Base-by-base conservation (phyloP, 2,329 filamentous ascomycete genomes). In the Anisogramma anomala region DNA sequence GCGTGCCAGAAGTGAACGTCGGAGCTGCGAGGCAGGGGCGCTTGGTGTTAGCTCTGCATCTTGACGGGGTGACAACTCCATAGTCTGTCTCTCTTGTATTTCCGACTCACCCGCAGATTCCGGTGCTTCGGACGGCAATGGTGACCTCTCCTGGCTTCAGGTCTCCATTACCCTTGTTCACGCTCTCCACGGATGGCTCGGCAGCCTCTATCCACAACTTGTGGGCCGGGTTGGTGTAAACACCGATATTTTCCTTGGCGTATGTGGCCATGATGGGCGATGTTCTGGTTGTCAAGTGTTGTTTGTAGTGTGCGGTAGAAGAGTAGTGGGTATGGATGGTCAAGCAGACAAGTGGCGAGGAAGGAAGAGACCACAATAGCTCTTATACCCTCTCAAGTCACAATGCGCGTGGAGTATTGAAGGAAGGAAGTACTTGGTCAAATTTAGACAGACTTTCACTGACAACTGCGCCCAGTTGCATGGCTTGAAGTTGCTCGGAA, bases 1-100 rank as follows among this genome's bases (percentile, higher is more conserved):
- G 83, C 82, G 59, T 93, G 85, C 89, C 89, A 96, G 69, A 96
- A 96, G 66, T 96, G 89, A 42, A 96, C 81, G 62, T 95, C 88
- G 46, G 85, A 94, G 43, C 84, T 89, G 53, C 36, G 10, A 39
- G 14, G 3, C 13, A 14, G 25, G 18, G 20, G 15, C 13, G 3
- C 3, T 11, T 31, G 15, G 6, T 32, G 19, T 46, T 20, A 46
- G 43, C 33, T 36, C n/a, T 33, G 27, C 27, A 3, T 14, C 7
- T 14, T n/a, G 32, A 22, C 30, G n/a, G n/a, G n/a, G n/a, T n/a
- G n/a, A n/a, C n/a, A n/a, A n/a, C n/a, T n/a, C n/a, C 31, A n/a
- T 23, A 14, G 10, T 17, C 2, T 17, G 13, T n/a, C n/a, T 13
- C 19, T 22, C 17, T 11, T 8, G 33, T 19, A 22, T 23, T 17